Conservation (phyloP, 176 grass and related monocot genomes). For the Avena eriantha region DNA sequence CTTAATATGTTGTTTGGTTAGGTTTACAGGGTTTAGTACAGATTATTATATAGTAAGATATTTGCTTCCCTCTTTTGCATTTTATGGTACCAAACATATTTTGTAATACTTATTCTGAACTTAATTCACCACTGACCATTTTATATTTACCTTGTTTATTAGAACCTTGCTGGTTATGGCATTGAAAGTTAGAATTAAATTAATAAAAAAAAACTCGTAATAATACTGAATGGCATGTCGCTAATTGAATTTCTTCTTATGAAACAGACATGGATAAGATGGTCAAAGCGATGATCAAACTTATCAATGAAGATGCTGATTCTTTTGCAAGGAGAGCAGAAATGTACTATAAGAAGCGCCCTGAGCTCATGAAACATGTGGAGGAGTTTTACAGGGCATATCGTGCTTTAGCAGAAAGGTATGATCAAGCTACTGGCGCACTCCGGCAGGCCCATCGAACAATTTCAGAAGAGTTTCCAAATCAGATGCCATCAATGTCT, state of each 20-base stretch:
- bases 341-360: slow-evolving; percentile 88
- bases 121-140: not conserved
- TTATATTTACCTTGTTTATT: slow-evolving; percentile 16
- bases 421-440: slow-evolving; percentile 62
- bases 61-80: slow-evolving; percentile 13
- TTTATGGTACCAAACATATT: slow-evolving; percentile 22
- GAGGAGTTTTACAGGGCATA: slow-evolving; percentile 80
- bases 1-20: slow-evolving; percentile 15
- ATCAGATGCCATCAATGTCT: slow-evolving; percentile 52
- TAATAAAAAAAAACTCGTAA: slow-evolving; percentile 3
- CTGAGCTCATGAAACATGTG: slow-evolving; percentile 74
- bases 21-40: slow-evolving; percentile 6
- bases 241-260: slow-evolving; percentile 30
- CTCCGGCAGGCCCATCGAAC: slow-evolving; percentile 67
- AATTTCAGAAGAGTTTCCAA: slow-evolving; percentile 75
- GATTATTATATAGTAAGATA: not conserved
- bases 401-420: slow-evolving; percentile 70
- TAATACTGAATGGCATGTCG: slow-evolving; percentile 3
- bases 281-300: slow-evolving; percentile 78
- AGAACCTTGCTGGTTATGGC: not conserved
- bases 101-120: not conserved
- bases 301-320: slow-evolving; percentile 79
- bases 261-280: slow-evolving; percentile 76
- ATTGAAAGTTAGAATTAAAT: slow-evolving; percentile 18
- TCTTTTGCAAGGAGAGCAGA: slow-evolving; percentile 83